Base-by-base conservation (phyloP, 2,329 filamentous ascomycete genomes). In the Fusarium sp. region DNA sequence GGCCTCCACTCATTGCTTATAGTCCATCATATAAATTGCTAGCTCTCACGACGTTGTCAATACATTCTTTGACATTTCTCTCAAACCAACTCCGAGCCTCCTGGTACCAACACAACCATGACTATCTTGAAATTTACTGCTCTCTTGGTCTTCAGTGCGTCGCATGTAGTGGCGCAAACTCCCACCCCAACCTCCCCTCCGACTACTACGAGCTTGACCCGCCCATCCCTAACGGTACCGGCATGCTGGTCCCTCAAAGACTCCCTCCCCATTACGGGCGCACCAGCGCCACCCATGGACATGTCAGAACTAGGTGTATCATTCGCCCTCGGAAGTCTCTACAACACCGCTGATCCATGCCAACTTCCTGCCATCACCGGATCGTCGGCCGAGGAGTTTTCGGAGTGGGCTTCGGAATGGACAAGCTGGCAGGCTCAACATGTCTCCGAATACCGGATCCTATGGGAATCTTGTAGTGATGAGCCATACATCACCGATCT, bases 351-450 rank as follows among this genome's bases (percentile, higher is more conserved):
- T 4, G 43, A 60, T 10, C 53, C 53, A n/a, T 60, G 58, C 21
- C 5, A 58, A n/a, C 53, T 60, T 8, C 53, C 58, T 2, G 12
- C 20, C 8, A 9, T 60, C 9, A 60, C 53, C 1, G 58, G 58
- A 3, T 28, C 27, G 4, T 49, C 34, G 0, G 53, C 53, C 5
- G 21, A 43, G 12, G 21, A 34, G 2, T 59, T 50, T n/a, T 61
- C 45, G 0, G 37, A 59, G 11, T 61, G 54, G 43, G 43, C 59
- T 20, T 61, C 54, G 2, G 23, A 37, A 3, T 59, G 54, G 59
- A 59, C 54, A 25, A 59, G 45, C 16, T 59, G 37, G 59, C 54
- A 61, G 20, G 54, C 32, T 9, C 21, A 50, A 8, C 45, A 61
- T 12, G 4, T 59, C 28, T 61, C 55, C 0, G 45, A 61, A 30